Evolutionary conservation across 305 asterid species (phyloP).

Genomic region (Plantago coronopus): DNA sequence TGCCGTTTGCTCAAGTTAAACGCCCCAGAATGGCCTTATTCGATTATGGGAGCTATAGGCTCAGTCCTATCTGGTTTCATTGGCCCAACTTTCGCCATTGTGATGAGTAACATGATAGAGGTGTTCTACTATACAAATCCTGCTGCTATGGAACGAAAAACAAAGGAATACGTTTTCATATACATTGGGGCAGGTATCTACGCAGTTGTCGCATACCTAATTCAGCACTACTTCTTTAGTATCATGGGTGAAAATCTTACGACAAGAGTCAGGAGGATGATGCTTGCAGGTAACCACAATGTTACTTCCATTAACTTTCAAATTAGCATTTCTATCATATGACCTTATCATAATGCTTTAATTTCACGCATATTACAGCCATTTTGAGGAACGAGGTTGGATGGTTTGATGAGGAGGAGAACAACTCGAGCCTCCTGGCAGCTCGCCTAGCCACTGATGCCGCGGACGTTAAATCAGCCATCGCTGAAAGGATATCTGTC

Average conservation of each 20-base stretch:
- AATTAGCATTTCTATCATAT: neutral
- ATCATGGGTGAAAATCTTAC: conserved; percentile 98
- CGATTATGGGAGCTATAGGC: conserved; percentile 89
- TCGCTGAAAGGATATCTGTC: conserved; percentile 94
- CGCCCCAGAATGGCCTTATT: conserved; percentile 99
- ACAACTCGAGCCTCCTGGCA: conserved; percentile 85
- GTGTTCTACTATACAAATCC: conserved; percentile 81
- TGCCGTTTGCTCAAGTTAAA: conserved; percentile 78
- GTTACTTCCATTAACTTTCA: neutral
- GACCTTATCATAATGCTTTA: conserved; percentile 2
- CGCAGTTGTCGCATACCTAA: conserved; percentile 86
- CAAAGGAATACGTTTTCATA: conserved; percentile 84
- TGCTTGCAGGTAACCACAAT: conserved; percentile 78
- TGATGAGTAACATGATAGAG: conserved; percentile 97
- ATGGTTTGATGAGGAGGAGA: conserved; percentile 98
- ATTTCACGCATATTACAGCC: conserved; percentile 35
- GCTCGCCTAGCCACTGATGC: conserved; percentile 91
- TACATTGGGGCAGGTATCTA: conserved; percentile 93
- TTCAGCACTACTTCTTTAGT: conserved; percentile 98
- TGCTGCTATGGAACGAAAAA: conserved; percentile 74
- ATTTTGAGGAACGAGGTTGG: conserved; percentile 93
- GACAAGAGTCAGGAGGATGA: conserved; percentile 94
- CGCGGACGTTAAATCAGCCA: conserved; percentile 92
- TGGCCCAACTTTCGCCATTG: conserved; percentile 93
- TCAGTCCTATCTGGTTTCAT: conserved; percentile 77